Evolutionary conservation across 345 rosid genomes (phyloP).

Genomic region (Citrus reticulata): DNA sequence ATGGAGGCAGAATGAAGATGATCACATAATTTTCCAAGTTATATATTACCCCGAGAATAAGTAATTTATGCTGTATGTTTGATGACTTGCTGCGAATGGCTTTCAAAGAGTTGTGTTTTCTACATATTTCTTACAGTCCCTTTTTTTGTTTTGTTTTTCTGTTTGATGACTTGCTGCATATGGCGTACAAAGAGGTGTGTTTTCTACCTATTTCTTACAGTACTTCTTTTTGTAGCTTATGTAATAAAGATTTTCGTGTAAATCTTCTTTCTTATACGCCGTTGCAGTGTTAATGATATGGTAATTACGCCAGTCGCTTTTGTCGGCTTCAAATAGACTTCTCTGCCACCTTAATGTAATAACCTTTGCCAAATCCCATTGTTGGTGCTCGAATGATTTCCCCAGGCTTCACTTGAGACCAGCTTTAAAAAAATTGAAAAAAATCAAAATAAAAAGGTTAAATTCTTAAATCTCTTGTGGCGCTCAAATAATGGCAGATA

Average conservation of each 20-base stretch:
- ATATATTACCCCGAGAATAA: background rate
- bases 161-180: too few species aligned
- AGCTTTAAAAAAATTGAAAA: background rate
- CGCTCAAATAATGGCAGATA: background rate
- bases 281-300: background rate
- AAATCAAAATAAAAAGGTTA: background rate
- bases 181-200: background rate
- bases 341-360: conserved; percentile 1
- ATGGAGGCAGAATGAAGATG: background rate
- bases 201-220: too few species aligned
- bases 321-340: background rate
- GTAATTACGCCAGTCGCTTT: background rate
- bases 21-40: background rate
- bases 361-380: conserved; percentile 16
- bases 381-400: conserved; percentile 19
- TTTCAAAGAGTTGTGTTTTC: background rate
- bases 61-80: background rate
- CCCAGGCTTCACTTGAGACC: conserved; percentile 11
- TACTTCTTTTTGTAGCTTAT: background rate
- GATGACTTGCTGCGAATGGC: too few species aligned
- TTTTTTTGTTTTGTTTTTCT: too few species aligned
- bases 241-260: too few species aligned
- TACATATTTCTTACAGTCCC: too few species aligned
- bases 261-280: background rate
- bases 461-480: background rate